Base-by-base conservation (phyloP, 2,329 filamentous ascomycete species). In the Xylariales sp. region DNA sequence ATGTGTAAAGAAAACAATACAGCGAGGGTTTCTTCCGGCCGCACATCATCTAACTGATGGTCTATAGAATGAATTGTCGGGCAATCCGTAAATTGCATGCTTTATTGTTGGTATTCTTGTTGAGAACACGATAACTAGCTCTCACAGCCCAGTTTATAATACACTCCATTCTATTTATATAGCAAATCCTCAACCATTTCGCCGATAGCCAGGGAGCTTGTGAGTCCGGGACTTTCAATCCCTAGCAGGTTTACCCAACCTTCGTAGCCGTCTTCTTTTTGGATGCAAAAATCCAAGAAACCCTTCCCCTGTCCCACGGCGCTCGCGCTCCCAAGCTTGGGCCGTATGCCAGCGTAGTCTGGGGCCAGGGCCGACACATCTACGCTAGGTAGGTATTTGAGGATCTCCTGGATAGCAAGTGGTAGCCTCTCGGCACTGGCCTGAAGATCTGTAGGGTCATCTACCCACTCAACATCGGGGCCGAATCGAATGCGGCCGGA, bases 401-500 rank as follows among this genome's bases (percentile, higher is more conserved):
- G 68, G 41, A 98, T 96, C 53, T 88, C 87, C 10, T 67, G 67
- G 0, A 95, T 60, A 0, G 90, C 90, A 27, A 76, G 69, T 2
- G 65, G 59, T 39, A 95, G 66, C 11, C 85, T 72, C 16, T 67
- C 67, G 2, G 70, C 64, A 47, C 78, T 88, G 13, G 85, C 83
- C 2, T 70, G 67, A n/a, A 95, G 69, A 52, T 95, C 80, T 7
- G 65, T 62, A 0, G 88, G 79, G 1, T 71, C 66, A 33, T 83
- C 76, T 0, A 95, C 83, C 93, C 93, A 97, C 60, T 97, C 88
- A 12, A 96, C 85, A 56, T 98, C 93, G 0, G 93, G 93, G 0
- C 93, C 93, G 60, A 98, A 98, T 25, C 88, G 83, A 29, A 97
- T 74, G 1, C 87, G 78, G 0, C 91, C 90, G 0, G 70, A 76